phyloP scores from a whole-genome alignment of 2,329 filamentous ascomycete species.

The Aspergillus pseudotamarii region DNA sequence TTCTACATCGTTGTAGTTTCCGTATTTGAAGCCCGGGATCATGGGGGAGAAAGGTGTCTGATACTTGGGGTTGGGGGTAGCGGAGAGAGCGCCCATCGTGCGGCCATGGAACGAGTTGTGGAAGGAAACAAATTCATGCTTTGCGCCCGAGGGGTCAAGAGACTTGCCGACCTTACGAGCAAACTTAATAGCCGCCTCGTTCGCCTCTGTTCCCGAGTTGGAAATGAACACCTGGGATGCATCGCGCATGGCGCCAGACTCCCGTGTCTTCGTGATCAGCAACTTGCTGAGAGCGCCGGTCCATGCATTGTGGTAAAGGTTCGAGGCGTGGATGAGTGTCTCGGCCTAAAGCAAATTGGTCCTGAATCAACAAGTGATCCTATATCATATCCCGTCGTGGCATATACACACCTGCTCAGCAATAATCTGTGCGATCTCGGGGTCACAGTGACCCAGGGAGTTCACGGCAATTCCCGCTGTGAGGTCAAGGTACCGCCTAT shows the following conservation, averaged over 20 bases:
- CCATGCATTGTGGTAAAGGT: slow-evolving; percentile 97
- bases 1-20: slow-evolving; percentile 78
- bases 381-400: background rate
- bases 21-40: slow-evolving; percentile 89
- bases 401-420: slow-evolving; percentile 67
- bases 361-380: slow-evolving; percentile 3
- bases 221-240: slow-evolving; percentile 84
- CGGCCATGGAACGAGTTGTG: slow-evolving; percentile 91
- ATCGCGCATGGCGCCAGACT: slow-evolving; percentile 79
- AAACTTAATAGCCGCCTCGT: slow-evolving; percentile 97
- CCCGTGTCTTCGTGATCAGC: slow-evolving; percentile 77
- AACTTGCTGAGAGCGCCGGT: slow-evolving; percentile 85
- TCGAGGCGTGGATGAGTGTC: slow-evolving; percentile 87
- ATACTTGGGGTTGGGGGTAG: slow-evolving; percentile 97
- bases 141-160: slow-evolving; percentile 69
- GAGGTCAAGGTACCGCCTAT: slow-evolving; percentile 87
- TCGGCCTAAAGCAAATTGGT: slow-evolving; percentile 51
- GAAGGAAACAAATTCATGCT: slow-evolving; percentile 88
- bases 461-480: slow-evolving; percentile 97
- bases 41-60: slow-evolving; percentile 93
- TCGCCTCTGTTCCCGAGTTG: slow-evolving; percentile 96
- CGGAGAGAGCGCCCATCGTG: slow-evolving; percentile 93
- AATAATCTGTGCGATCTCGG: slow-evolving; percentile 73
- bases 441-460: slow-evolving; percentile 85
- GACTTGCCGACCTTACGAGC: slow-evolving; percentile 86